Base-by-base conservation (phyloP, 169 alveolate species). In the Babesia caballi region DNA sequence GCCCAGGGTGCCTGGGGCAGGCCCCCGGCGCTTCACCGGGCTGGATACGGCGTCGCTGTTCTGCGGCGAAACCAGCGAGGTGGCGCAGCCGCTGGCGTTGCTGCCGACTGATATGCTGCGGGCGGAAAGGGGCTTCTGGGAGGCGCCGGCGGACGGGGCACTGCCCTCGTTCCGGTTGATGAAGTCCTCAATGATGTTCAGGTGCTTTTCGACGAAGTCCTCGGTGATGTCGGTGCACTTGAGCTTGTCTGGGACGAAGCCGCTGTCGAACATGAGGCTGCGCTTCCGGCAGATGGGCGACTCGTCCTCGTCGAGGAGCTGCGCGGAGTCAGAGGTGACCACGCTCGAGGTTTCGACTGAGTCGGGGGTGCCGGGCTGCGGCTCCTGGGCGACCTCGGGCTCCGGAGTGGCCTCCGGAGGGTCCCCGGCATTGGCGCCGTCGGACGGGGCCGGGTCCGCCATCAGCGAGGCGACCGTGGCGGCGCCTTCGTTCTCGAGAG, bases 241-340 rank as follows among this genome's bases (percentile, higher is more conserved):
- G 21, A 52, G 27, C 58, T 35, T 52, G 12, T 33, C 25, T 17
- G 53, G 73, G 23, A 72, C 66, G 42, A 53, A 50, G 19, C 60
- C 50, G 30, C 40, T 46, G 42, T 73, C 84, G 30, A 60, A 73
- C 66, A 73, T 42, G 17, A 73, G 60, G 17, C 68, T 23, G 27
- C 84, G 56, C 60, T 73, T 73, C 23, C 84, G 69, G 25, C 35
- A 38, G 5, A 60, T 44, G 9, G 84, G 84, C 51, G 59, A 27
- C 7, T 73, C 84, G 47, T 73, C 84, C 7, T 50, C 84, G 14
- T 35, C 65, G 36, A 51, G n/a, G 36, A 51, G 44, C 25, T 27
- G 44, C 1, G 36, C 11, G 11, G 36, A 7, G 25, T 27, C 61
- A 3, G 44, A 28, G 42, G 44, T 25, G 0, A 7, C 32, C 42